phyloP scores from a whole-genome alignment of 805 yeast genomes.

The Helenozyma baotianmanensis region DNA sequence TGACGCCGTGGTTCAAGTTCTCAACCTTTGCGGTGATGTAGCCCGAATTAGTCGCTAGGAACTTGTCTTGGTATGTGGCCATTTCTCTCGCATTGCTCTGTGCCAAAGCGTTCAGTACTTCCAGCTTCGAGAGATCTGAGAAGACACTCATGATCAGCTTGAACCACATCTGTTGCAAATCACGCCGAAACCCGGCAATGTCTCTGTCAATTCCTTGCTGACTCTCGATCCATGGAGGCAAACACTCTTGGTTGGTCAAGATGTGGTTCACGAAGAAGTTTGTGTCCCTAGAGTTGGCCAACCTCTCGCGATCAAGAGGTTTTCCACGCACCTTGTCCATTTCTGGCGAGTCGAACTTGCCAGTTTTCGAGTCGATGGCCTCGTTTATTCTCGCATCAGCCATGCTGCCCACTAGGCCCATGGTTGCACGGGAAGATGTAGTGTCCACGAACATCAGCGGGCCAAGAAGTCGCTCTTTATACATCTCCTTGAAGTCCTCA shows the following conservation, averaged over 20 bases:
- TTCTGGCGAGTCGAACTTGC: slow-evolving; percentile 57
- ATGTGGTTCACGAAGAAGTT: slow-evolving; percentile 75
- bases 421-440: slow-evolving; percentile 37
- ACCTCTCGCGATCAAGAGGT: slow-evolving; percentile 48
- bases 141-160: slow-evolving; percentile 19
- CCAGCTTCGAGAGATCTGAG: background rate
- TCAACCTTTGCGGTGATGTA: slow-evolving; percentile 10
- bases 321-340: slow-evolving; percentile 53
- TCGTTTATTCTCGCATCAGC: slow-evolving; percentile 78
- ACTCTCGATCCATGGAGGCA: slow-evolving; percentile 89
- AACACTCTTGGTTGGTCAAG: slow-evolving; percentile 66
- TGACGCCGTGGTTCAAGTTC: slow-evolving; percentile 16
- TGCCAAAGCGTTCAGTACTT: too few relatives aligned
- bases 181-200: slow-evolving; percentile 43
- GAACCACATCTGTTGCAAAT: slow-evolving; percentile 40
- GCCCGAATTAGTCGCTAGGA: slow-evolving; percentile 1
- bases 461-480: slow-evolving; percentile 60
- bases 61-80: background rate
- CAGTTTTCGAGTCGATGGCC: slow-evolving; percentile 53
- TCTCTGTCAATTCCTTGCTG: slow-evolving; percentile 54
- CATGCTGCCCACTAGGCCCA: slow-evolving; percentile 55
- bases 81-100: background rate
- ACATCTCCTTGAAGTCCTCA: slow-evolving; percentile 53
- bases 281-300: slow-evolving; percentile 58
- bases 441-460: slow-evolving; percentile 46